Percentiles rank a stretch among this genome's conserved stretches.
These are phyloP conservation scores for Fraxinus greggii DNA, from an alignment of 305 asterid species.

Conservation along the genomic window DNA sequence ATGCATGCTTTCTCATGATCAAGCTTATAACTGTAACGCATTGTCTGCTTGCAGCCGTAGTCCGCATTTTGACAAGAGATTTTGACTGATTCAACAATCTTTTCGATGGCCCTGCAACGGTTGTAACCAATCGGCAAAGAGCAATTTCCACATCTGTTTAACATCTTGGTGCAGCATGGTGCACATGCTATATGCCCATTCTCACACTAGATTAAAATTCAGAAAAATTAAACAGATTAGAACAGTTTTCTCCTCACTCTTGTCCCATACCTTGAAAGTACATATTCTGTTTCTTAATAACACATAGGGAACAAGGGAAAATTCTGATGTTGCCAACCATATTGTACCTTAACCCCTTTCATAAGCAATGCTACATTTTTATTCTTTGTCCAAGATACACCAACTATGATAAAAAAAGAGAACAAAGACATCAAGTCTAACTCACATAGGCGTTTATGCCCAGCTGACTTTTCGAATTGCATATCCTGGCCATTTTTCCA, in stretches of 20 bases:
- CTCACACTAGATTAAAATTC: conserved; percentile 50
- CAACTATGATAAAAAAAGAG: background rate
- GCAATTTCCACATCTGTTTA: conserved; percentile 59
- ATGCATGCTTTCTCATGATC: conserved; percentile 43
- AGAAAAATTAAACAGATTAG: conserved; percentile 15
- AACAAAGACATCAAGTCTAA: background rate
- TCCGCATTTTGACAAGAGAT: conserved; percentile 43
- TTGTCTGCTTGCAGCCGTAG: conserved; percentile 53
- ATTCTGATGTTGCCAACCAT: background rate
- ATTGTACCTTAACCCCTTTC: background rate
- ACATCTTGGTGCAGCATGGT: conserved; percentile 57
- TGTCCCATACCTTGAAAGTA: conserved; percentile 3
- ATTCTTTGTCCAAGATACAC: background rate
- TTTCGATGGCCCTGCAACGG: conserved; percentile 77
- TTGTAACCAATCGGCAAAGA: conserved; percentile 61
- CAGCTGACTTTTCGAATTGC: background rate
- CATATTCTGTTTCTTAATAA: conserved; percentile 11
- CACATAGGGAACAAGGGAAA: background rate
- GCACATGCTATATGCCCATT: conserved; percentile 84
- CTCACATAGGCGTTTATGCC: background rate
- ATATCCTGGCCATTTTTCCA: background rate
- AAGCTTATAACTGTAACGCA: conserved; percentile 36
- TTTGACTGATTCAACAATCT: conserved; percentile 56
- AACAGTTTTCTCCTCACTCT: background rate
- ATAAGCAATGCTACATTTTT: background rate